These are phyloP conservation scores for Cyclostephanos invisitatus DNA, from an alignment of 108 stramenopile species.

Conservation along the genomic window DNA sequence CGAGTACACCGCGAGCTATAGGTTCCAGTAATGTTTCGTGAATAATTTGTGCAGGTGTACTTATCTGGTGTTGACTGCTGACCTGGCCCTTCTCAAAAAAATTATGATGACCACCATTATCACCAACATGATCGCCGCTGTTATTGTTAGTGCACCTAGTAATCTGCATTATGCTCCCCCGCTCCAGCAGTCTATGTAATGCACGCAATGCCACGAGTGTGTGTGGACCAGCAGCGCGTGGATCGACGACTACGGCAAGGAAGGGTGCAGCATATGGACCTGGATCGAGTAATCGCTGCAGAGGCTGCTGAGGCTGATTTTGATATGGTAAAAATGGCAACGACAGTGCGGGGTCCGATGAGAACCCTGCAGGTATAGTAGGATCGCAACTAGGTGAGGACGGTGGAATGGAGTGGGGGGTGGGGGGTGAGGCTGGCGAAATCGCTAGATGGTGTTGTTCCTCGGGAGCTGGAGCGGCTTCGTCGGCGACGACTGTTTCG, in stretches of 20 bases:
- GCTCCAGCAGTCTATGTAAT: conserved; percentile 69
- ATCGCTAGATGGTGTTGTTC: conserved; percentile 7
- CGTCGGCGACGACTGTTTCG: background rate
- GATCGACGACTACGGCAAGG: conserved; percentile 82
- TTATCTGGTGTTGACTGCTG: background rate
- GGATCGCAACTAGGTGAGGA: conserved; percentile 13
- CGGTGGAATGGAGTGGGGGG: conserved; percentile 35
- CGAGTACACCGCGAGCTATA: conserved; percentile 60
- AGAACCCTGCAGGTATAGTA: background rate
- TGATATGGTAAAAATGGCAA: conserved; percentile 11
- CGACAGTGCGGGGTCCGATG: conserved; percentile 17
- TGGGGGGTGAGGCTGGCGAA: conserved; percentile 23
- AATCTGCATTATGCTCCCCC: conserved; percentile 47
- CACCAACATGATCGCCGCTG: conserved; percentile 1
- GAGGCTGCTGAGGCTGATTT: conserved; percentile 9
- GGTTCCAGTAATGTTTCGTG: conserved; percentile 31
- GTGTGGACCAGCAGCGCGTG: conserved; percentile 86
- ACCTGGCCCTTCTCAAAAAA: conserved; percentile 1
- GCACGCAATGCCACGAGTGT: conserved; percentile 78
- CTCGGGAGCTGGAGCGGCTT: background rate
- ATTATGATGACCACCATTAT: background rate
- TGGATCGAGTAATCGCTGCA: conserved; percentile 21
- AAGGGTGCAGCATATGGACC: conserved; percentile 67
- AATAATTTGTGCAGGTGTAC: background rate
- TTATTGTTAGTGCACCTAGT: conserved; percentile 2